Conservation (phyloP, 1,284 basidiomycete species). For the Inonotus hispidus region DNA sequence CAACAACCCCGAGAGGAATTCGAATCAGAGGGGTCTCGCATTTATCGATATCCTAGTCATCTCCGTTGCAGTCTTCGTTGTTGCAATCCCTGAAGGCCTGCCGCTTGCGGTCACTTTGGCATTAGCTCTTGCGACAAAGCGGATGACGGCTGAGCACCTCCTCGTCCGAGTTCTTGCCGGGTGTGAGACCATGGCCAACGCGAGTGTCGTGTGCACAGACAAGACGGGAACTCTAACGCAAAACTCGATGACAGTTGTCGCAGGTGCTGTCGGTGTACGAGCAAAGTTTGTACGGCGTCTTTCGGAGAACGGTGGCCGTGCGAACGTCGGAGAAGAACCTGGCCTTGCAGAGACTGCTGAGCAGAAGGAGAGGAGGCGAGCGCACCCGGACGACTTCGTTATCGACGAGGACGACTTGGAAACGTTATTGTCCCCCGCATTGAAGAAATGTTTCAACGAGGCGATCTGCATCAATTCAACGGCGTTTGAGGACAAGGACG, state of each 20-base stretch:
- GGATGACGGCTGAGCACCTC: slow-evolving; percentile 93
- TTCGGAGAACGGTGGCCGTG: slow-evolving; percentile 66
- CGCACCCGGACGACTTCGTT: slow-evolving; percentile 62
- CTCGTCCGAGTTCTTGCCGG: slow-evolving; percentile 93
- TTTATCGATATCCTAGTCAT: slow-evolving; percentile 95
- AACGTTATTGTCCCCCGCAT: slow-evolving; percentile 42
- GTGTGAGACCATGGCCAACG: slow-evolving; percentile 73
- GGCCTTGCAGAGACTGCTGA: background rate
- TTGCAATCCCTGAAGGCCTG: slow-evolving; percentile 95
- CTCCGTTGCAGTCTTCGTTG: slow-evolving; percentile 89
- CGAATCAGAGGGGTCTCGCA: slow-evolving; percentile 81
- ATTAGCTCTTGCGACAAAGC: slow-evolving; percentile 78
- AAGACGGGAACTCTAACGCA: slow-evolving; percentile 84
- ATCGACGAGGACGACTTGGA: slow-evolving; percentile 75
- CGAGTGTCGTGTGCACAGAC: background rate
- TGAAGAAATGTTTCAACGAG: slow-evolving; percentile 69
- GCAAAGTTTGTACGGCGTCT: slow-evolving; percentile 87
- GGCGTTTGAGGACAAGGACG: slow-evolving; percentile 83
- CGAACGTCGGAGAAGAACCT: slow-evolving; percentile 51
- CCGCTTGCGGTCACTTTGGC: slow-evolving; percentile 59
- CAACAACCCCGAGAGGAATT: slow-evolving; percentile 49
- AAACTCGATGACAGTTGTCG: slow-evolving; percentile 94
- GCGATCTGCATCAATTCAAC: slow-evolving; percentile 93
- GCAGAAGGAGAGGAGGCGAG: background rate
- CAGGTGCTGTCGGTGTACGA: slow-evolving; percentile 89